Evolutionary conservation across 2,329 filamentous ascomycete species (phyloP).

Genomic region (Hypoxylon sp.): DNA sequence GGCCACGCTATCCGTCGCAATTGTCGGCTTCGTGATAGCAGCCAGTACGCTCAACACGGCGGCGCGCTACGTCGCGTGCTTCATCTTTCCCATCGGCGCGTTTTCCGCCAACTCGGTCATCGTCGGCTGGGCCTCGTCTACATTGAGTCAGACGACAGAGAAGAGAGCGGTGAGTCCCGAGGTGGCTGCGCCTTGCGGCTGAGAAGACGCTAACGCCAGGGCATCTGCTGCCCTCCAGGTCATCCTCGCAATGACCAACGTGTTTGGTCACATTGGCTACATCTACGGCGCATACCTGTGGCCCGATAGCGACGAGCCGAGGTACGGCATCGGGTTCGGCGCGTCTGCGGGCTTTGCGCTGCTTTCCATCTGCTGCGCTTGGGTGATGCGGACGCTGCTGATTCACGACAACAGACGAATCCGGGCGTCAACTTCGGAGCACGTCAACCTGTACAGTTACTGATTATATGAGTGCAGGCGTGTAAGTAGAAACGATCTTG

Average conservation of each 20-base stretch:
- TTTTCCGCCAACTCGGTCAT: constrained; percentile 58
- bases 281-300: constrained; percentile 61
- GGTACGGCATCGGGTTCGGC: constrained; percentile 55
- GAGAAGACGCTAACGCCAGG: not conserved
- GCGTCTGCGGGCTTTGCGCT: constrained; percentile 54
- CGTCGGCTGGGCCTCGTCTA: constrained; percentile 55
- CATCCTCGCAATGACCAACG: constrained; percentile 58
- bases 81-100: constrained; percentile 53
- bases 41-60: constrained; percentile 49
- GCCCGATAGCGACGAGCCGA: constrained; percentile 54
- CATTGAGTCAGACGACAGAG: constrained; percentile 56
- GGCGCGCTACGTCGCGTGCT: constrained; percentile 52
- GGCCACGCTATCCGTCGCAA: constrained; percentile 50
- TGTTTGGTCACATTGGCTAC: constrained; percentile 56
- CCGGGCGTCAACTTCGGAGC: constrained; percentile 44
- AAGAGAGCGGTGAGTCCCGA: constrained; percentile 53
- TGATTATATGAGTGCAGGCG: no score
- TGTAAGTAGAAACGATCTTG: no score
- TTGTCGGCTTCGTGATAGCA: constrained; percentile 54
- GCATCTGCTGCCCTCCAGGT: constrained; percentile 30
- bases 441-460: constrained; percentile 51
- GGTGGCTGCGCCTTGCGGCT: not conserved
- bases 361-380: constrained; percentile 50
- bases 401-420: constrained; percentile 53
- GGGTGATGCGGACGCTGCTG: constrained; percentile 52